Evolutionary conservation across 257 asterid species (phyloP).

Genomic region (Solanum chiquidenum): DNA sequence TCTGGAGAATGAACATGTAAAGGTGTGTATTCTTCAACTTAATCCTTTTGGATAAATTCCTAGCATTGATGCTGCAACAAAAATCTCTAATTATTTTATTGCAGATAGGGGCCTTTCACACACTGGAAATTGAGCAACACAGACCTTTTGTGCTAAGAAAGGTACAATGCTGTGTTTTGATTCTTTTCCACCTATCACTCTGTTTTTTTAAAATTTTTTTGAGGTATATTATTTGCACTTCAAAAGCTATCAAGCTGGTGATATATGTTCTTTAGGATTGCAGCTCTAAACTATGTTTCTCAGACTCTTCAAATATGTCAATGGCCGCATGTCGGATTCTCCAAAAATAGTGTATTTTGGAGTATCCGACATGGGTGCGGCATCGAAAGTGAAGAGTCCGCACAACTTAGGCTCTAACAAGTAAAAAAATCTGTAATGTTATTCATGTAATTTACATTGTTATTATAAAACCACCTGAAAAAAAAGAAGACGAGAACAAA

Average conservation of each 20-base stretch:
- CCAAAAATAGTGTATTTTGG: not conserved
- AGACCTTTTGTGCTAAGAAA: constrained; percentile 85
- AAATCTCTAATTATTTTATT: constrained; percentile 6
- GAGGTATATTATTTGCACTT: not conserved
- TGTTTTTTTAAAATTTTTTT: not conserved
- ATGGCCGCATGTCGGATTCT: not conserved
- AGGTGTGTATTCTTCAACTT: constrained; percentile 38
- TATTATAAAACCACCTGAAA: not conserved
- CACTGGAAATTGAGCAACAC: constrained; percentile 85
- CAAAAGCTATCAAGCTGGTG: not conserved
- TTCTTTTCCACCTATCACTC: not conserved
- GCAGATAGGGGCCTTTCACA: constrained; percentile 97
- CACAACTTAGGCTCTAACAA: not conserved
- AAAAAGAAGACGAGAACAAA: not conserved
- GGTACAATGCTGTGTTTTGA: constrained; percentile 23
- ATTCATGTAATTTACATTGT: not conserved
- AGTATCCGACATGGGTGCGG: not conserved
- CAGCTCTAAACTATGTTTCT: not conserved
- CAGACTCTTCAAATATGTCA: not conserved
- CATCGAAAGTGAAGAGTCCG: not conserved
- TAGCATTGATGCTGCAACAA: constrained; percentile 2
- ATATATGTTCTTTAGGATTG: not conserved
- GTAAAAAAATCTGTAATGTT: not conserved
- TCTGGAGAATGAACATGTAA: constrained; percentile 86
- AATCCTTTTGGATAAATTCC: not conserved